Percentiles rank a stretch among this genome's conserved stretches.
phyloP scores from a whole-genome alignment of 108 stramenopile species.

The Skeletonema grethae region DNA sequence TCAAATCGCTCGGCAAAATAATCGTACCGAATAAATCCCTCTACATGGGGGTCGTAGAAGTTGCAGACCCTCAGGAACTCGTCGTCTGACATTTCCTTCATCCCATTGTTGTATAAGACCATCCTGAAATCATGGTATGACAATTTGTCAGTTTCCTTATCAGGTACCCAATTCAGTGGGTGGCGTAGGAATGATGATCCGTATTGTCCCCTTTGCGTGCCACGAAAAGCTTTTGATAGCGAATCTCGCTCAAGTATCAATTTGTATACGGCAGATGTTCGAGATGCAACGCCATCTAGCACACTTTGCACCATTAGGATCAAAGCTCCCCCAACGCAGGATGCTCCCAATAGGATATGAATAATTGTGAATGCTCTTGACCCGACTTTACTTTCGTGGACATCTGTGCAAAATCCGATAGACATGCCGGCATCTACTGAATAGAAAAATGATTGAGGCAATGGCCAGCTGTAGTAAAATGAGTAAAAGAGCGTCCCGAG shows the following conservation, averaged over 20 bases:
- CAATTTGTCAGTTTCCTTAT: conserved; percentile 23
- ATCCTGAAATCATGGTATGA: conserved; percentile 49
- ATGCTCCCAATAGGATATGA: conserved; percentile 69
- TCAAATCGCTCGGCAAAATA: conserved; percentile 19
- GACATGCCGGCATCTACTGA: conserved; percentile 83
- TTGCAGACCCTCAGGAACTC: conserved; percentile 26
- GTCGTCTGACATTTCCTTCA: conserved; percentile 10
- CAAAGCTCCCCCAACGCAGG: conserved; percentile 69
- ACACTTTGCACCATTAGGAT: conserved; percentile 62
- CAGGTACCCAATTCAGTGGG: background rate
- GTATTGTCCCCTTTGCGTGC: background rate
- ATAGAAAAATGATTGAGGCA: conserved; percentile 73
- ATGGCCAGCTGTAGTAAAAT: conserved; percentile 64
- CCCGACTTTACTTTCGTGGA: conserved; percentile 55
- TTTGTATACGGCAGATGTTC: conserved; percentile 40
- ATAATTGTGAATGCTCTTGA: conserved; percentile 71
- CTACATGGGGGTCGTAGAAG: conserved; percentile 16
- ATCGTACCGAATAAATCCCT: conserved; percentile 22
- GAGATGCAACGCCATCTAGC: conserved; percentile 52
- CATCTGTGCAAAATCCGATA: conserved; percentile 82
- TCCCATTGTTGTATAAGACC: conserved; percentile 12
- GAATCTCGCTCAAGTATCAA: conserved; percentile 53
- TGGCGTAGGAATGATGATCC: background rate
- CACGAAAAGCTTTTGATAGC: conserved; percentile 39
- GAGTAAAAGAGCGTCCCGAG: conserved; percentile 73